These are phyloP conservation scores for Debaryomycetaceae sp. DNA, from an alignment of 1,139 yeast species.

Conservation along the genomic window DNA sequence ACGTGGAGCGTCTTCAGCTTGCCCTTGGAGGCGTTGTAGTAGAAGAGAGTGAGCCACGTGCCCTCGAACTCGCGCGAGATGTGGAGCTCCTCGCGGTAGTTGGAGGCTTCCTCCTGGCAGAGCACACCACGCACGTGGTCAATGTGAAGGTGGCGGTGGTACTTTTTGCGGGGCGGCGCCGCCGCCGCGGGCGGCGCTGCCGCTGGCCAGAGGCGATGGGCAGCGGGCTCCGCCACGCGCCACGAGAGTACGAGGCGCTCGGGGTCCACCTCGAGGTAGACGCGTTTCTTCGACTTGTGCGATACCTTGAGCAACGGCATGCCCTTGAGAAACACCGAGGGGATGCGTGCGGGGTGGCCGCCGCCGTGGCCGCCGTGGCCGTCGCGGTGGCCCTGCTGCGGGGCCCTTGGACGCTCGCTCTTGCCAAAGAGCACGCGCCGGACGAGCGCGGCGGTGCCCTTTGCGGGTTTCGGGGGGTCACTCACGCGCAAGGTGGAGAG, in stretches of 20 bases:
- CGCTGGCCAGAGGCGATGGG: conserved; percentile 4
- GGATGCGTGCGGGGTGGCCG: conserved; percentile 13
- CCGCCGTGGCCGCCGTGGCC: background rate
- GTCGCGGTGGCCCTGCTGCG: background rate
- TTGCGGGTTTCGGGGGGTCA: conserved; percentile 11
- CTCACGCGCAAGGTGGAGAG: conserved; percentile 21
- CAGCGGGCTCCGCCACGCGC: conserved; percentile 25
- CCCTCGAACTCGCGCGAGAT: conserved; percentile 61
- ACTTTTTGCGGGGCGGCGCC: conserved; percentile 13
- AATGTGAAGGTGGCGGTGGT: conserved; percentile 49
- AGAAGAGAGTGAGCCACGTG: conserved; percentile 79
- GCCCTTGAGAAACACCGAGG: conserved; percentile 33
- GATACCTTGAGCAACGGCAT: conserved; percentile 59
- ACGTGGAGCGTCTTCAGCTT: conserved; percentile 61
- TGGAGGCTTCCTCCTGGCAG: conserved; percentile 65
- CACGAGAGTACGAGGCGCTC: conserved; percentile 43
- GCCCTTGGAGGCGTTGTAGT: conserved; percentile 56
- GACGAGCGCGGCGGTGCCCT: background rate
- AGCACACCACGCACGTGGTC: conserved; percentile 72
- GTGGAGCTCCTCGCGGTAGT: conserved; percentile 79
- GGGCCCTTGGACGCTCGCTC: background rate
- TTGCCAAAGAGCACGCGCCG: too few relatives aligned
- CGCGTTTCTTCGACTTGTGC: conserved; percentile 58
- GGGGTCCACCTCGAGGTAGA: conserved; percentile 30
- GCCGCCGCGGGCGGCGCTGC: conserved; percentile 11